Conservation (phyloP, 2,329 filamentous ascomycete species). For the Dactylellina leptospora region DNA sequence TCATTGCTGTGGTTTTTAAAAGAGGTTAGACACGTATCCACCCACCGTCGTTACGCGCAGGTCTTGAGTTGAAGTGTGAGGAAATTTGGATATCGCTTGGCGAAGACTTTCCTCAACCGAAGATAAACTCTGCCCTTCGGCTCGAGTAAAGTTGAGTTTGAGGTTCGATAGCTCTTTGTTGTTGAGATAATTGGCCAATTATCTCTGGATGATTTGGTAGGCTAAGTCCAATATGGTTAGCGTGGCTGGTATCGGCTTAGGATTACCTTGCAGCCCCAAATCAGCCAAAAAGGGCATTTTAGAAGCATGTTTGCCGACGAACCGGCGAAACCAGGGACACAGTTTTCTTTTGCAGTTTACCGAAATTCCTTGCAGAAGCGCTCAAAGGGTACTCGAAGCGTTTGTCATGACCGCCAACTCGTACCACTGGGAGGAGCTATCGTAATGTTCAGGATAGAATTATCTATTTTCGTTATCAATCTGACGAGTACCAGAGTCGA, state of each 20-base stretch:
- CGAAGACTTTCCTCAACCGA: conserved; percentile 27
- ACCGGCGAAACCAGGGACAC: conserved; percentile 6
- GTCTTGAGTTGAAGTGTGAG: not conserved
- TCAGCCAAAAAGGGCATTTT: conserved; percentile 10
- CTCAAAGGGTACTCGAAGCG: conserved; percentile 36
- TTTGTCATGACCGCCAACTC: conserved; percentile 1
- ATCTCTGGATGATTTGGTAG: not conserved
- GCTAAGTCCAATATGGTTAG: conserved; percentile 24
- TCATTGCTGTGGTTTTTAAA: conserved; percentile 4
- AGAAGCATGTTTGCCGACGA: conserved; percentile 38
- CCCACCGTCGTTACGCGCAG: conserved; percentile 1
- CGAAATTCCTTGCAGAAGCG: conserved; percentile 43
- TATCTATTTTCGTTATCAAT: not conserved
- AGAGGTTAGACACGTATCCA: conserved; percentile 6
- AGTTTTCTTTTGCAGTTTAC: conserved; percentile 27
- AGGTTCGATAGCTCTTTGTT: not conserved
- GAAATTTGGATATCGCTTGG: conserved; percentile 23
- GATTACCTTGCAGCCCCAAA: conserved; percentile 3
- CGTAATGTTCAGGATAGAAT: too few species aligned
- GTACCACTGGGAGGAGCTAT: too few species aligned
- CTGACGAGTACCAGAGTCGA: too few species aligned
- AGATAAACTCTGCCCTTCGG: not conserved
- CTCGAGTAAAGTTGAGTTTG: too few species aligned
- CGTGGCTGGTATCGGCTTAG: not conserved
- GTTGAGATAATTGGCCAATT: conserved; percentile 11